Base-by-base conservation (phyloP, 2,329 filamentous ascomycete species). In the Incumbomyces delicatus region DNA sequence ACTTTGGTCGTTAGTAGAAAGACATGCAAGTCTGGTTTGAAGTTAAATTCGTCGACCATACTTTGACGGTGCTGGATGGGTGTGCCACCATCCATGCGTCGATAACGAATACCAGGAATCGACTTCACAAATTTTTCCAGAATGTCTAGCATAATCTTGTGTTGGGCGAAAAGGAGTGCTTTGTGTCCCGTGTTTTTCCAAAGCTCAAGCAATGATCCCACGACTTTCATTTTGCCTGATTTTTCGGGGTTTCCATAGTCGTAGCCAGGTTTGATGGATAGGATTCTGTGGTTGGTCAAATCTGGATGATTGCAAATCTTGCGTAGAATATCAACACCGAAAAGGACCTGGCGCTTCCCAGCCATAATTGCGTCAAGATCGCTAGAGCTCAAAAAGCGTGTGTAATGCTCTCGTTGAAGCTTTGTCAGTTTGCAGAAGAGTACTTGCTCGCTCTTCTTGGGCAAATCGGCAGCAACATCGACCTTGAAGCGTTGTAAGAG, bases 301-400 rank as follows among this genome's bases (percentile, higher is more conserved):
- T 98, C 92, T 0, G 94, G 92, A 58, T 98, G 94, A 53, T 98
- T 98, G 70, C 90, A 96, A 46, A 98, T 90, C 65, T 98, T 98
- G 43, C 92, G 82, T 33, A 98, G 71, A 20, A 89, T 84, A 57
- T 95, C 89, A 52, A 98, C 87, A 6, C 90, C 92, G 57, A 83
- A 94, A 1, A 98, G 71, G 2, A 87, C 84, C 59, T 95, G 85
- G 3, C 83, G 77, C 50, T 79, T 83, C 33, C 81, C 80, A 39
- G 75, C 78, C 34, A 90, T 66, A 47, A 96, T 95, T 0, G 83
- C 80, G n/a, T 75, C 77, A 74, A 95, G 88, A 37, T 95, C 88
- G 34, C 85, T 80, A 0, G 89, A 95, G 14, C 73, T 73, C 2
- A 96, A 70, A 56, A 95, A 96, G 4, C 75, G 71, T 60, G 88